A percentile compares a stretch with the other conserved stretches of the same genome.
Conservation (phyloP, 108 stramenopile species). For the Fragilaria radians region DNA sequence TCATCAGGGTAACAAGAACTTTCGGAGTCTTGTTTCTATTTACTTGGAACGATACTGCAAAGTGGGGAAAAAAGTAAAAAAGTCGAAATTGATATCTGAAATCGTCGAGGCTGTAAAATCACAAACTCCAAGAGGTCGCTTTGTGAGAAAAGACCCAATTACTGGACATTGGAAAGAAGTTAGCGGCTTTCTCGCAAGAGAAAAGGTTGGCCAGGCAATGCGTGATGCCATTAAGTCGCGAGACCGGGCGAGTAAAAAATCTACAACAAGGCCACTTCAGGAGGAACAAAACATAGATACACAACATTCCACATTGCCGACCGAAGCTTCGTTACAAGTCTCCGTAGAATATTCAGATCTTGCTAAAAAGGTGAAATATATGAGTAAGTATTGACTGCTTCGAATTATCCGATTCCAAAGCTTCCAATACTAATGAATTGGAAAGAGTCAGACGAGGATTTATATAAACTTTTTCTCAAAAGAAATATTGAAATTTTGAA, state of each 20-base stretch:
- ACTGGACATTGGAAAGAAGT: slow-evolving; percentile 24
- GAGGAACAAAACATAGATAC: background rate
- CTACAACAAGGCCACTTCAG: slow-evolving; percentile 17
- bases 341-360: too few species aligned
- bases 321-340: too few species aligned
- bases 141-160: slow-evolving; percentile 19
- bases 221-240: slow-evolving; percentile 30
- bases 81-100: slow-evolving; percentile 21
- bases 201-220: slow-evolving; percentile 37
- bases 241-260: slow-evolving; percentile 31
- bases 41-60: slow-evolving; percentile 11
- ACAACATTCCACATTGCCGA: too few species aligned
- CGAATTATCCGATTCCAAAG: too few species aligned
- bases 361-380: too few species aligned
- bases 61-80: slow-evolving; percentile 19
- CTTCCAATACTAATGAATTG: too few species aligned
- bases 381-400: too few species aligned
- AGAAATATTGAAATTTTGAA: too few species aligned
- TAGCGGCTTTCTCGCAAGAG: slow-evolving; percentile 21
- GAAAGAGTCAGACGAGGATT: too few species aligned
- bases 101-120: slow-evolving; percentile 21
- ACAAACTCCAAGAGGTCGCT: slow-evolving; percentile 22
- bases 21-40: slow-evolving; percentile 9
- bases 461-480: too few species aligned
- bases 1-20: slow-evolving; percentile 18